These are phyloP conservation scores for Sedum album DNA, from an alignment of 164 flowering plant genomes.

Conservation along the genomic window DNA sequence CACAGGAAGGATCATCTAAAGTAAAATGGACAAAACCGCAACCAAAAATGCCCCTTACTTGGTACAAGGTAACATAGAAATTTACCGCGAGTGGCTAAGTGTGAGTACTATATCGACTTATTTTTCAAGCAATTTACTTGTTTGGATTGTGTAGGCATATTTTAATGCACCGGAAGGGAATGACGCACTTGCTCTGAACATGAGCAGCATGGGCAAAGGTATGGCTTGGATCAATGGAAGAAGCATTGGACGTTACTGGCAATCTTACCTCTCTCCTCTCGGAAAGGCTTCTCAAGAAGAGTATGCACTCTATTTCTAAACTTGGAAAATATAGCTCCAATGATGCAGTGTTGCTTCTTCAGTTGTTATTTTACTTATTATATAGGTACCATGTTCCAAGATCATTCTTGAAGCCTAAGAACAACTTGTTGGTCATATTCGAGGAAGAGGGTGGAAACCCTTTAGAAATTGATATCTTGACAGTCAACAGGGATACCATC, in stretches of 20 bases:
- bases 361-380: not conserved
- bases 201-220: slow-evolving; percentile 45
- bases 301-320: slow-evolving; percentile 31
- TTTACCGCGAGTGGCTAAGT: not conserved
- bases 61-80: not conserved
- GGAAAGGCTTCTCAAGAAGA: slow-evolving; percentile 57
- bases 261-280: slow-evolving; percentile 21
- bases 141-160: slow-evolving; percentile 26
- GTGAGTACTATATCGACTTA: not conserved
- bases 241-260: slow-evolving; percentile 52
- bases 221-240: slow-evolving; percentile 47
- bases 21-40: not conserved
- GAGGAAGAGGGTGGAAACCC: slow-evolving; percentile 54
- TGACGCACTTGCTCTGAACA: slow-evolving; percentile 38
- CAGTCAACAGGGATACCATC: slow-evolving; percentile 15
- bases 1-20: not conserved
- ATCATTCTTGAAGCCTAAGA: not conserved
- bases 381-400: not conserved
- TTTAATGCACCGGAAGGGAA: slow-evolving; percentile 19
- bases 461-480: slow-evolving; percentile 18
- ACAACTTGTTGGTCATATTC: slow-evolving; percentile 33
- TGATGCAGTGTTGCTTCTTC: too few relatives aligned
- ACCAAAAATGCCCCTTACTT: not conserved
- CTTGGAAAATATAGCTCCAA: not conserved
- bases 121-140: too few relatives aligned